Evolutionary conservation across 2,329 filamentous ascomycete species (phyloP), one percentile per base, ranked within the genome.

Genomic region (Venturia effusa): DNA sequence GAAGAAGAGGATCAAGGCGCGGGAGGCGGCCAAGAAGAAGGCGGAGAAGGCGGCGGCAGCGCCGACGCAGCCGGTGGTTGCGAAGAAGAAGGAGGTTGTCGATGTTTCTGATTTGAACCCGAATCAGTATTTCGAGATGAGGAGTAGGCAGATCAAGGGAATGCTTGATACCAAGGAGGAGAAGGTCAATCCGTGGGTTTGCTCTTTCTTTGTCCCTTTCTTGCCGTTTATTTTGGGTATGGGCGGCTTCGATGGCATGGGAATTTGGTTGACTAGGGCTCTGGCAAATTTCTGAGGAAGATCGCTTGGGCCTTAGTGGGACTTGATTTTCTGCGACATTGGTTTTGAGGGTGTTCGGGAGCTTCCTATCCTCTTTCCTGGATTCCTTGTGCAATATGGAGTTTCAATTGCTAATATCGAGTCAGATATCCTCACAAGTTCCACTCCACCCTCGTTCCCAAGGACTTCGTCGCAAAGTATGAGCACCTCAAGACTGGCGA

Each of bases 41-140:
- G 86, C 86, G 70, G 86, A 91, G 79, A 93, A 91, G 82, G 89
- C 86, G 34, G 89, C 90, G 62, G 81, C 84, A 61, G 81, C 86
- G 66, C 80, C 90, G 62, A 81, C 84, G 61, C 81, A 86, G 66
- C 80, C 84, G 41, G 82, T 84, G 48, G 81, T 87, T 79, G 82
- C 82, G 67, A 82, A 79, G 55, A 79, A 79, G 65, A 83, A 85
- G 69, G 80, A 87, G 41, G 85, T 88, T 66, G 89, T 91, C 72
- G 80, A 79, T 60, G 63, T 64, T 61, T 43, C 54, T 27, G 88
- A 96, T 74, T 74, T 90, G 71, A 89, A 85, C 69, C 87, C 87
- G 55, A 90, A 90, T 85, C 87, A 90, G 87, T 99, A 97, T 81
- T 97, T 96, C 75, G 94, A 99, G 80, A 95, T 97, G 74, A 89